Base-by-base conservation (phyloP, 2,329 filamentous ascomycete genomes). In the Fusarium verrucosum region DNA sequence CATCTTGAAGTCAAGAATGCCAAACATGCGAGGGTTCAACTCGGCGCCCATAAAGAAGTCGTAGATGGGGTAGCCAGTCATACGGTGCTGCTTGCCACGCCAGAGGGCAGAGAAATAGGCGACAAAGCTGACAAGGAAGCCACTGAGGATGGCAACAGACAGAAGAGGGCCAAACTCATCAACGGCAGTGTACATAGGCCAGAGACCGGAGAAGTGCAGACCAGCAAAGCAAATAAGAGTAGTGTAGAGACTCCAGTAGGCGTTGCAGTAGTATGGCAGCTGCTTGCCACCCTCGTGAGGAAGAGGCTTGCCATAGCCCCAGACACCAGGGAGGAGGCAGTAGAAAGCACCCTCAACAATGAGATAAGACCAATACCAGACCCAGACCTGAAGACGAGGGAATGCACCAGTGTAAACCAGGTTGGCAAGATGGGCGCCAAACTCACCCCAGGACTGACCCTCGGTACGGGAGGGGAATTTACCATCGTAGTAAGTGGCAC, bases 1-100 rank as follows among this genome's bases (percentile, higher is more conserved):
- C 93, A 96, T 96, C 82, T 96, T 96, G 82, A 96, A 92, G 79
- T 96, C 93, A 50, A 96, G 81, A 68, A 93, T 90, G 26, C 90
- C 90, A 74, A 93, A 94, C 83, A 97, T 87, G 62, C 92, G 86
- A 2, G 92, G 92, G 81, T 96, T 96, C 55, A 96, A 83, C 80
- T 96, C 92, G 6, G 92, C 91, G 36, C 92, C 92, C 87, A 96
- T 94, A 83, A 96, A 96, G 81, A 96, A 96, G 79, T 96, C 92
- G 75, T 96, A 96, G 74, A 96, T 85, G 32, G 85, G 86, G 72
- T 89, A 86, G 20, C 92, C 92, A 8, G 92, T 96, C 93, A 98
- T 97, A 65, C 94, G 91, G 78, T 98, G 93, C 74, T 95, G 85
- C 45, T 89, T 89, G 53, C 94, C 94, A 58, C 95, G 90, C 63